Evolutionary conservation across 2,329 filamentous ascomycete genomes (phyloP), one percentile per base, ranked within the genome.

Genomic region (Diaporthe ilicicola): DNA sequence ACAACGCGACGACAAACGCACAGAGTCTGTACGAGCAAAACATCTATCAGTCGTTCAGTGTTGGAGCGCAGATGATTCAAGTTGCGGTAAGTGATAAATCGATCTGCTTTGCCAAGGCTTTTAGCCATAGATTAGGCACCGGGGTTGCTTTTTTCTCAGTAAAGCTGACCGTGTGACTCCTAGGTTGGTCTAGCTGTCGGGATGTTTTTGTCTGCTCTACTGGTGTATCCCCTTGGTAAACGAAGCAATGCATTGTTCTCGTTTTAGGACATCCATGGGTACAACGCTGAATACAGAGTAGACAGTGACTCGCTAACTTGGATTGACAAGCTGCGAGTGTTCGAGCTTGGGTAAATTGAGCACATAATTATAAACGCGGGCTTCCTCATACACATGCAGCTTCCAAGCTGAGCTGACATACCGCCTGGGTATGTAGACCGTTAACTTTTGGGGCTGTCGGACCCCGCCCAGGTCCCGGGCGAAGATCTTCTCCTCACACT

Each of bases 41-140:
- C 46, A 67, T 70, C 4, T 70, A 67, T 27, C 69, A 70, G 24
- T 67, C 61, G 53, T 70, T 70, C 13, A 67, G 62, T 29, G 69
- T 70, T 19, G 69, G 69, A 13, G 62, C 69, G 4, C 69, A 70
- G 62, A 70, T 70, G 69, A 70, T 70, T 19, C 56, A 54, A n/a
- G 69, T 70, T 13, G 62, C 69, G 7, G 64, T 70, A 10, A 62
- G 69, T 3, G 37, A 15, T 39, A 10, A 39, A 13, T 10, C 37
- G 13, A 48, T 70, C 3, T 70, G 67, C 27, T 22, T 22, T 67
- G 37, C 67, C 69, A 5, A 61, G 62, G 19, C 44, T 67, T 24
- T 53, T 70, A 54, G 62, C 61, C 32, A 61, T 61, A 53, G 17
- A 53, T 67, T 13, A 53, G 69, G 17, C 51, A 64, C 32, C 61